phyloP scores from a whole-genome alignment of 345 rosid genomes.

The Pistacia atlantica region DNA sequence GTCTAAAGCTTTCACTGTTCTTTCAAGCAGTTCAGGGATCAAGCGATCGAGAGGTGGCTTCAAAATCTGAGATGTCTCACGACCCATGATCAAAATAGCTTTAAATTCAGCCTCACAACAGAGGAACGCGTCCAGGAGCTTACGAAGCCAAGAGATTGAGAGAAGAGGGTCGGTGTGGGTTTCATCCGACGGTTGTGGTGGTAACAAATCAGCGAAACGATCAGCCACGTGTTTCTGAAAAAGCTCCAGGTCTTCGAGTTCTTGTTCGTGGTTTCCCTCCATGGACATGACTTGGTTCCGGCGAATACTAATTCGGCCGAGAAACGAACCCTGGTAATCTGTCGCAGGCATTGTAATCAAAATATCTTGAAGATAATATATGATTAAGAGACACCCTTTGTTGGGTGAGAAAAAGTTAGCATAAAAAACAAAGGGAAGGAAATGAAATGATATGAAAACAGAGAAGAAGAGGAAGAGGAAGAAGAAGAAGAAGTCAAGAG shows the following conservation, averaged over 20 bases:
- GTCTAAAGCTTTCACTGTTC: slow-evolving; percentile 76
- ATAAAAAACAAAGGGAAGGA: not conserved
- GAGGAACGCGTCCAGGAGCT: slow-evolving; percentile 81
- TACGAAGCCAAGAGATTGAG: slow-evolving; percentile 82
- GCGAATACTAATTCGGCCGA: slow-evolving; percentile 85
- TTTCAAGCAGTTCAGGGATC: slow-evolving; percentile 77
- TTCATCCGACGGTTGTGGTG: slow-evolving; percentile 38
- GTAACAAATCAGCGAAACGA: slow-evolving; percentile 64
- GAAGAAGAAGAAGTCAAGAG: not conserved
- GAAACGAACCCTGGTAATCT: slow-evolving; percentile 72
- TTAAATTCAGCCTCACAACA: slow-evolving; percentile 98
- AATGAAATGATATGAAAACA: not conserved
- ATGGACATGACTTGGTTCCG: slow-evolving; percentile 80
- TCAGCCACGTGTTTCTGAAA: slow-evolving; percentile 83
- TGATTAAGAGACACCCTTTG: not conserved
- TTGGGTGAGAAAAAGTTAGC: not conserved
- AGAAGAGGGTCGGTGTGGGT: slow-evolving; percentile 44
- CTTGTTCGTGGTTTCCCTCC: slow-evolving; percentile 83
- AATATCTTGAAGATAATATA: not conserved
- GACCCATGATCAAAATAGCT: slow-evolving; percentile 71
- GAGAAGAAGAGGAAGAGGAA: not conserved
- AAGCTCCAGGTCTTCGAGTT: slow-evolving; percentile 74
- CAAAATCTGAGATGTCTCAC: slow-evolving; percentile 65
- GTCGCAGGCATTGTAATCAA: slow-evolving; percentile 52
- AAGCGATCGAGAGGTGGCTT: slow-evolving; percentile 87